Evolutionary conservation across 352 stramenopile genomes (phyloP), one percentile per base, ranked within the genome.

Genomic region (Phytophthora colocasiae): DNA sequence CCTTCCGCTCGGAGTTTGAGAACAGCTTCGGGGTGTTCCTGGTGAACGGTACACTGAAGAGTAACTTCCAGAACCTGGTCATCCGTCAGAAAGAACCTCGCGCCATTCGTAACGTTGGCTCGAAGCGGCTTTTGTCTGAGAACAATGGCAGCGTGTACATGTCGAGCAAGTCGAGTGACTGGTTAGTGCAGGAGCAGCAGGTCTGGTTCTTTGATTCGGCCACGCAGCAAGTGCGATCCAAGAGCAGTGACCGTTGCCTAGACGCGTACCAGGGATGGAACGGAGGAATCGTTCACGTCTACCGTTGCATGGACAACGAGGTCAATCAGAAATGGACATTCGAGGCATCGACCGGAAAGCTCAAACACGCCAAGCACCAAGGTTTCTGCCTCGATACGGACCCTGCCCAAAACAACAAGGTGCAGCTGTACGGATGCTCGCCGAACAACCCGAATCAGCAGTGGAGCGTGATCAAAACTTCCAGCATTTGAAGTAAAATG

Each of bases 311-410:
- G 12, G 71, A 84, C 22, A 63, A 62, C 22, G 78, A 90, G 50
- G 17, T 8, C 17, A 90, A 92, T 70, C 85, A 93, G 62, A 87
- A 88, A 57, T 93, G 82, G 82, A 71, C 49, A 39, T 89, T 78
- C 52, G 78, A 93, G 26, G 63, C 69, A 19, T 29, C 62, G 4
- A 87, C 85, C 3, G 73, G 75, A 3, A 66, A 77, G 56, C 52
- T 93, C 0, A 72, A 69, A 38, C 78, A 91, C 46, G 62, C 39
- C 3, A 77, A 53, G 17, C 73, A 89, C 66, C 52, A 65, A 22
- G 74, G 72, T 19, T 78, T 91, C 45, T 93, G 85, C 36, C 59
- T 93, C 0, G 83, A 92, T 59, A 66, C 59, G 64, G 80, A 85
- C 50, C 44, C 78, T n/a, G 58, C 29, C 1, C 66, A 85, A 36